Evolutionary conservation across 2,329 filamentous ascomycete genomes (phyloP).

Genomic region (Colletotrichum euphorbiae): DNA sequence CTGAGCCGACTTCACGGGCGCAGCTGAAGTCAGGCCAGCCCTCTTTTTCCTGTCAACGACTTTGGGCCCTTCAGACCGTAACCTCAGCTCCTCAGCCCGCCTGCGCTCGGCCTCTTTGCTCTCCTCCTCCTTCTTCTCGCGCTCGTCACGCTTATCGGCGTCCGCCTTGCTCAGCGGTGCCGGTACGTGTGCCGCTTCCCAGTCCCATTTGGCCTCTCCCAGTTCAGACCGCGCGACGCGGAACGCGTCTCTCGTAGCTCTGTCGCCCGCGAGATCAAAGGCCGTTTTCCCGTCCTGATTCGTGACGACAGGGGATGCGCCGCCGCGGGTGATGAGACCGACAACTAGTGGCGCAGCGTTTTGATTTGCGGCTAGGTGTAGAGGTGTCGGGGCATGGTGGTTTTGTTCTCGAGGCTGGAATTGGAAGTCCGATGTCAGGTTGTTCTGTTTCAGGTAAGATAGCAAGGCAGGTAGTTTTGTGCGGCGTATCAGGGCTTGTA

Average conservation of each 20-base stretch:
- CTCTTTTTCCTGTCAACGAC: slow-evolving; percentile 64
- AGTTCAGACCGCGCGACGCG: slow-evolving; percentile 86
- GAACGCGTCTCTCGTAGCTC: slow-evolving; percentile 89
- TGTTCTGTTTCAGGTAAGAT: slow-evolving; percentile 84
- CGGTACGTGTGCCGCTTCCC: slow-evolving; percentile 81
- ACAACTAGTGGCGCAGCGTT: slow-evolving; percentile 82
- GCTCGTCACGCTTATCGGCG: slow-evolving; percentile 74
- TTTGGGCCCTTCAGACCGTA: slow-evolving; percentile 74
- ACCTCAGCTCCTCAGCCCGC: slow-evolving; percentile 77
- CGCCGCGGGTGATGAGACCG: slow-evolving; percentile 79
- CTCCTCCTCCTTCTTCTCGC: slow-evolving; percentile 77
- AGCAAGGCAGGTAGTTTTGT: slow-evolving; percentile 90
- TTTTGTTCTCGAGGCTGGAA: slow-evolving; percentile 80
- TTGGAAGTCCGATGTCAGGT: slow-evolving; percentile 75
- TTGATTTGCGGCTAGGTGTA: slow-evolving; percentile 87
- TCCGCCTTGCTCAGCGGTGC: slow-evolving; percentile 76
- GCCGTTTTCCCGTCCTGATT: slow-evolving; percentile 85
- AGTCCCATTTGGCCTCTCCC: slow-evolving; percentile 81
- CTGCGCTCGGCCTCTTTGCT: slow-evolving; percentile 77
- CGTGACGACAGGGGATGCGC: slow-evolving; percentile 76
- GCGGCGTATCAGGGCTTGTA: slow-evolving; percentile 87
- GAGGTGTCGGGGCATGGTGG: slow-evolving; percentile 82
- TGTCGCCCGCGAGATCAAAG: slow-evolving; percentile 89
- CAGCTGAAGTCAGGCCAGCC: slow-evolving; percentile 66
- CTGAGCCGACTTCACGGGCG: slow-evolving; percentile 77